Evolutionary conservation across 2,329 filamentous ascomycete species (phyloP), one percentile per base, ranked within the genome.

Genomic region (Epichloe bromicola): DNA sequence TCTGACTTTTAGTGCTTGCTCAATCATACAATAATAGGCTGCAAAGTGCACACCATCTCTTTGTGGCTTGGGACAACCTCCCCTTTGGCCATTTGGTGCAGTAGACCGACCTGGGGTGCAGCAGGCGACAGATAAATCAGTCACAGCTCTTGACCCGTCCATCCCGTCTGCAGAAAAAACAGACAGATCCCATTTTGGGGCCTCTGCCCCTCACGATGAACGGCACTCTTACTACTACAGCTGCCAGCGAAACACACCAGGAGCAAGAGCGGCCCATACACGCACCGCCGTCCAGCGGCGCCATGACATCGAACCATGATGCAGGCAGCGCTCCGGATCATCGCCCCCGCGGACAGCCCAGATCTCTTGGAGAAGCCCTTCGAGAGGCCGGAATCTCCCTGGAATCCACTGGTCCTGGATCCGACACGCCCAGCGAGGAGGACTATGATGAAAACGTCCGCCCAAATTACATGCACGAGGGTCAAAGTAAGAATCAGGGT

Each of bases 351-450:
- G 45, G 49, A 34, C 54, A 49, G 41, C 56, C 55, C 10, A 51
- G 55, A 23, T 61, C 64, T 7, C 60, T 66, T 10, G 58, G 56
- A 4, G 57, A 63, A 33, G 64, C 61, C 40, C 54, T 66, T 34
- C 57, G 53, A 14, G 55, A 56, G 19, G 58, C 57, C 10, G 60
- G 60, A n/a, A 57, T 56, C 41, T 56, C 52, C 12, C 51, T 59
- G 10, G 57, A 64, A 10, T 50, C 47, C 10, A 20, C 50, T 2
- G 46, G 49, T n/a, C 36, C 57, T 53, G 55, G 59, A 34, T 70
- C 68, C 2, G 70, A 71, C 14, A 71, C 66, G 14, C 61, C 70
- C 2, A 74, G 70, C 38, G 71, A 72, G 50, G 71, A 74, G 54
- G 71, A 74, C 50, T 72, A 72, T 45, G 70, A 74, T 34, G 66